Percentiles rank a stretch among this genome's conserved stretches.
Conservation (phyloP, 495 filamentous ascomycete genomes). For the Talaromyces stipitatus region DNA sequence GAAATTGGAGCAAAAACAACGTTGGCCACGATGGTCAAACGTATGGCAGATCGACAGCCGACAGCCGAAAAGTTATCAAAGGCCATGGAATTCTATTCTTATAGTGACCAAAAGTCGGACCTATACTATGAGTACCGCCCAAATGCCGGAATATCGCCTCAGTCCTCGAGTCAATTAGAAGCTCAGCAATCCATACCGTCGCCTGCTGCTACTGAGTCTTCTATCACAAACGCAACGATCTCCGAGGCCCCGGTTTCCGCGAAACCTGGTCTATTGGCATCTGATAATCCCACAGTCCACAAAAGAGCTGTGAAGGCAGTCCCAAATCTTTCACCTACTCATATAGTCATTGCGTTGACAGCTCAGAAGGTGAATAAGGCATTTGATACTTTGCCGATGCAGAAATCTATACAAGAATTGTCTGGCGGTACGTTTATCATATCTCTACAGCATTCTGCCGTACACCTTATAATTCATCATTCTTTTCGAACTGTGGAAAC, state of each 20-base stretch:
- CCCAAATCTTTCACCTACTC: slow-evolving; percentile 7
- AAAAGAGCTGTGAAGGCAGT: not conserved
- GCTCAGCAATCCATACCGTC: not conserved
- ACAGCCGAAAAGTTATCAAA: not conserved
- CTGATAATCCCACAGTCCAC: not conserved
- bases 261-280: not conserved
- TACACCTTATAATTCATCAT: not conserved
- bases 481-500: not conserved
- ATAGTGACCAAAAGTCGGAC: not conserved
- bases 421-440: slow-evolving; percentile 11
- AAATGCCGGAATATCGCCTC: not conserved
- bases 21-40: not conserved
- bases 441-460: not conserved
- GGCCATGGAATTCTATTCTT: not conserved
- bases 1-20: not conserved
- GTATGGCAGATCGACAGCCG: not conserved
- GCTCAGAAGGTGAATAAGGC: slow-evolving; percentile 17
- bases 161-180: not conserved
- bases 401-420: slow-evolving; percentile 16
- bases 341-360: slow-evolving; percentile 15
- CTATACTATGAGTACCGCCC: not conserved
- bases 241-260: not conserved
- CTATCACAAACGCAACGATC: not conserved
- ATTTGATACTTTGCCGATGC: slow-evolving; percentile 14
- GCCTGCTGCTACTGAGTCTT: not conserved